Base-by-base conservation (phyloP, 148 eudicot genomes). In the Diospyros lotus region DNA sequence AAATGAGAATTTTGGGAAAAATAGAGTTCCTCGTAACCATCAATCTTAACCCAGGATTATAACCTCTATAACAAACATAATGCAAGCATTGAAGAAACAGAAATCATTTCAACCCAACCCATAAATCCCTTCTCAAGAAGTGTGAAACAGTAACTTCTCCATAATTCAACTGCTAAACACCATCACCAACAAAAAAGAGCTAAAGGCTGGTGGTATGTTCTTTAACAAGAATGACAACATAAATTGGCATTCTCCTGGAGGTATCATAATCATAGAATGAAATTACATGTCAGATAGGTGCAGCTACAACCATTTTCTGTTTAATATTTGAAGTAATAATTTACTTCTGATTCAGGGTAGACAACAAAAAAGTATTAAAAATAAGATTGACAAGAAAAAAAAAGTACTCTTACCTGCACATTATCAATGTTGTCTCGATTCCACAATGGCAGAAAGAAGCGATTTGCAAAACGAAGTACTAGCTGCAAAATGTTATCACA, bases 381-480 rank as follows among this genome's bases (percentile, higher is more conserved):
- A 10, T 42, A 61, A 68, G 43, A 0, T 39, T 28, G 51, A 70
- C 14, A 38, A 12, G 11, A 6, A 51, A 60, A 41, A 43, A 67
- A 42, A 71, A 59, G 45, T 8, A 54, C 64, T 59, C 78, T 62
- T 73, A 95, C 99, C 91, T 93, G 99, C 43, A 95, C 87, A 74
- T 91, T 95, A 50, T 73, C 90, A 80, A 95, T 91, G 77, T 95
- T 91, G 79, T 93, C 99, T 41, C 94, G 91, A 75, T 95, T 95
- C 99, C 99, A 95, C 10, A 89, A 87, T 52, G 99, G 98, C 76
- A 95, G 46, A 68, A 95, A 95, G 44, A 95, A 73, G 43, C 99
- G 91, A 85, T 93, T 95, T 18, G 99, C 97, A 81, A 93, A 95
- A 72, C 99, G 98, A 85, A 95, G 91, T 69, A 95, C 99, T 76